Percentiles rank a stretch among this genome's conserved stretches.
These are phyloP conservation scores for Staphylotrichum longicolle DNA, from an alignment of 495 filamentous ascomycete genomes.

Conservation along the genomic window DNA sequence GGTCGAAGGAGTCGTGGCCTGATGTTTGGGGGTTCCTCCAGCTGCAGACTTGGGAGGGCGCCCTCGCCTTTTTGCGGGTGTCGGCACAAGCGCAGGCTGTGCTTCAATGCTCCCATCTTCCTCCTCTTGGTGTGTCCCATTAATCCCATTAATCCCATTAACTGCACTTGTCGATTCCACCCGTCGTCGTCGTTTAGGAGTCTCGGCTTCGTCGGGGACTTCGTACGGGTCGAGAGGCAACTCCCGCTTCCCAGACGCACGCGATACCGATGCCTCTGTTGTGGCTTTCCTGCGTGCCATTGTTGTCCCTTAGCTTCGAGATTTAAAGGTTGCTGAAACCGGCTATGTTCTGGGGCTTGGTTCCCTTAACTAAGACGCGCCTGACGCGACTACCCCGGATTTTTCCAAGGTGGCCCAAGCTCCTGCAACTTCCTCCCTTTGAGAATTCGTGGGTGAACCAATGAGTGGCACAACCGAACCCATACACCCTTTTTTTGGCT, in stretches of 20 bases:
- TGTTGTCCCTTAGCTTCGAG: constrained; percentile 5
- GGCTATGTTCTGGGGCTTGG: neutral
- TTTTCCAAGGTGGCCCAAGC: constrained; percentile 19
- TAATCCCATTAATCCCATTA: neutral
- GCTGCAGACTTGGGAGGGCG: constrained; percentile 28
- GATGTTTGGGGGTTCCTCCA: constrained; percentile 19
- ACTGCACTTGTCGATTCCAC: constrained; percentile 1
- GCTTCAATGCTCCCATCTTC: constrained; percentile 3
- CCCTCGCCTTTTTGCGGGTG: constrained; percentile 27
- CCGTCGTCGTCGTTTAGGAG: constrained; percentile 25
- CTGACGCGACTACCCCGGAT: constrained; percentile 29
- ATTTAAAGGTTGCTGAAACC: neutral
- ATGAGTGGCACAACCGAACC: too few relatives aligned
- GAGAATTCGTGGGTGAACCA: neutral
- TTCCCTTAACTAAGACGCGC: constrained; percentile 17
- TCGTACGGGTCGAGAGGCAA: constrained; percentile 32
- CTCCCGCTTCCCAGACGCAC: constrained; percentile 22
- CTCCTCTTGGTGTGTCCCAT: neutral
- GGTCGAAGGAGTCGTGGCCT: constrained; percentile 34
- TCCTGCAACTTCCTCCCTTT: neutral
- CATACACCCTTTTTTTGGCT: too few relatives aligned
- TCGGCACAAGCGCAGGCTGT: constrained; percentile 13
- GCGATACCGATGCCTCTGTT: constrained; percentile 17
- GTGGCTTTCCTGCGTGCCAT: constrained; percentile 28
- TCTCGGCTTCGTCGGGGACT: constrained; percentile 31